These are phyloP conservation scores for Epithemia pelagica DNA, from an alignment of 108 stramenopile genomes.

Conservation along the genomic window DNA sequence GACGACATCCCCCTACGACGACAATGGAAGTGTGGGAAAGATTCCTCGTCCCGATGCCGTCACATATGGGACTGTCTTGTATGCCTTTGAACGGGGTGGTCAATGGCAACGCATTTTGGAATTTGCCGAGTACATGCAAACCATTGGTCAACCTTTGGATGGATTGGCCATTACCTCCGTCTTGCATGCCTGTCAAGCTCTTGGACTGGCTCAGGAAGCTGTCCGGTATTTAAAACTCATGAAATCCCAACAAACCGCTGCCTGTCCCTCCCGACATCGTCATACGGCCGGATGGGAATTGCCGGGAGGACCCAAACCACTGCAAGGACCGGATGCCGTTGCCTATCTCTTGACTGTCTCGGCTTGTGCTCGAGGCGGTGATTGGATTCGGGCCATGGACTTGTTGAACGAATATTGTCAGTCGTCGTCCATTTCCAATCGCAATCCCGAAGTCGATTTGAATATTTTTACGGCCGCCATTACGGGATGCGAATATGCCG, in stretches of 20 bases:
- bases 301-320: conserved; percentile 36
- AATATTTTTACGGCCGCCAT: conserved; percentile 75
- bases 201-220: conserved; percentile 60
- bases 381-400: conserved; percentile 50
- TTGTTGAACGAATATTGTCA: conserved; percentile 46
- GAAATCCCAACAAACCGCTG: conserved; percentile 38
- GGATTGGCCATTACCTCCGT: conserved; percentile 55
- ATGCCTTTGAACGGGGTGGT: conserved; percentile 60
- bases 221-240: conserved; percentile 53
- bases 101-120: conserved; percentile 57
- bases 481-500: conserved; percentile 71
- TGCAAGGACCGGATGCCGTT: conserved; percentile 69
- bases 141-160: conserved; percentile 45
- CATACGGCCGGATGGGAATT: conserved; percentile 38
- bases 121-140: conserved; percentile 37
- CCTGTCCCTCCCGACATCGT: conserved; percentile 2
- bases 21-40: background rate
- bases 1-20: background rate
- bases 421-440: conserved; percentile 2
- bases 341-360: conserved; percentile 74
- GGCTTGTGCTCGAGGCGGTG: conserved; percentile 68
- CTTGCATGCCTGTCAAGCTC: conserved; percentile 73
- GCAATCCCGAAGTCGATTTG: conserved; percentile 38
- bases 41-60: conserved; percentile 62
- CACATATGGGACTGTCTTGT: conserved; percentile 73